Base-by-base conservation (phyloP, 2,329 filamentous ascomycete genomes). In the Neofusicoccum cordaticola region DNA sequence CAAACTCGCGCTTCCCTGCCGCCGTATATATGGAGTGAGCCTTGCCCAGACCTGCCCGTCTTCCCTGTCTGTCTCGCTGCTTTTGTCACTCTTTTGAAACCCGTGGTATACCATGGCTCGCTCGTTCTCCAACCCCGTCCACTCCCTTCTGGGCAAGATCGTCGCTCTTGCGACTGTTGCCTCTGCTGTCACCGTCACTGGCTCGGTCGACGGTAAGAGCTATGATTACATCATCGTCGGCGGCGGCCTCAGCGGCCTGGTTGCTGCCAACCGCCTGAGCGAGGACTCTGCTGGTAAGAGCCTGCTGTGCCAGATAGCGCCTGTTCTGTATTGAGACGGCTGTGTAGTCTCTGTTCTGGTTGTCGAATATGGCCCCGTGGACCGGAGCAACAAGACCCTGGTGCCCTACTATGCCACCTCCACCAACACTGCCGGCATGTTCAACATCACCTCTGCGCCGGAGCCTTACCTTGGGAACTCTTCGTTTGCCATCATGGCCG, bases 371-470 rank as follows among this genome's bases (percentile, higher is more conserved):
- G 69, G 56, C 13, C 66, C 67, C 0, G 73, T 79, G 51, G 76
- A 78, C 66, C 77, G 73, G 74, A 70, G 69, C 15, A 78, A 76
- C 57, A 50, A 74, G 65, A 60, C 56, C 4, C 31, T n/a, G 27
- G 56, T 60, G 15, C 56, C 56, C 13, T 60, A 11, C 42, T 48
- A 47, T 39, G 56, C 42, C 11, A 60, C 56, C 11, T 60, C 56
- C 2, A 60, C 56, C 31, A 60, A 60, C 56, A 39, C 41, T 2
- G 56, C 56, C 4, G 56, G 7, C n/a, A 60, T 60, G 56, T 60
- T 60, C 56, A 60, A 48, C 56, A 47, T 60, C 42, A 47, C 41
- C 31, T 78, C 74, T 13, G 70, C 67, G 0, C 68, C 69, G 15
- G 75, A 80, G 65, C 66, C 66, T 15, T 73, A 71, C 68, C 72